These are phyloP conservation scores for Hevea brasiliensis DNA, from an alignment of 345 rosid species.

Conservation along the genomic window DNA sequence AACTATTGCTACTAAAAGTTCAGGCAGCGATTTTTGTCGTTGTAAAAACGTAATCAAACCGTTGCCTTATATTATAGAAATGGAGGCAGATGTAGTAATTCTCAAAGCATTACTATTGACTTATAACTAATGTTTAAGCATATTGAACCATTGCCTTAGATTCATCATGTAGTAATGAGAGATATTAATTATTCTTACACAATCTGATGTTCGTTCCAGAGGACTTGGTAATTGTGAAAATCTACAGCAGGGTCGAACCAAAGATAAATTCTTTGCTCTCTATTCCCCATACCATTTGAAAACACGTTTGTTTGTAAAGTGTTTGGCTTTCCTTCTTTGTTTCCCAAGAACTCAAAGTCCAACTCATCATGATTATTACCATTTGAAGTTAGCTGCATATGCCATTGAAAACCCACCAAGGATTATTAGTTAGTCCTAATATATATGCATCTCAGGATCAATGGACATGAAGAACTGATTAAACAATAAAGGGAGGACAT, in stretches of 20 bases:
- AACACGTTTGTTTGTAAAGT: constrained; percentile 63
- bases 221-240: constrained; percentile 56
- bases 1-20: too few relatives aligned
- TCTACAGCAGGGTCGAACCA: constrained; percentile 70
- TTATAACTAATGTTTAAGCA: too few relatives aligned
- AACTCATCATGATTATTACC: constrained; percentile 53
- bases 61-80: too few relatives aligned
- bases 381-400: constrained; percentile 46
- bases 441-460: not conserved
- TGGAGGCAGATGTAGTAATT: too few relatives aligned
- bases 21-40: too few relatives aligned
- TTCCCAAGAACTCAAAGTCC: constrained; percentile 78
- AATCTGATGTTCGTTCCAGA: constrained; percentile 73
- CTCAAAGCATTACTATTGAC: too few relatives aligned
- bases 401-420: not conserved
- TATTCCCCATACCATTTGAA: constrained; percentile 45
- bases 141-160: too few relatives aligned
- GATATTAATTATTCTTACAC: constrained; percentile 44
- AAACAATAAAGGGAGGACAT: not conserved
- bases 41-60: too few relatives aligned
- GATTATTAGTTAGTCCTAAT: not conserved
- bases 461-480: not conserved
- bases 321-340: constrained; percentile 52
- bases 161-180: too few relatives aligned
- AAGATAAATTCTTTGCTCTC: constrained; percentile 57